Conservation (phyloP, 2,329 filamentous ascomycete species). For the Camptophora hylomeconis region DNA sequence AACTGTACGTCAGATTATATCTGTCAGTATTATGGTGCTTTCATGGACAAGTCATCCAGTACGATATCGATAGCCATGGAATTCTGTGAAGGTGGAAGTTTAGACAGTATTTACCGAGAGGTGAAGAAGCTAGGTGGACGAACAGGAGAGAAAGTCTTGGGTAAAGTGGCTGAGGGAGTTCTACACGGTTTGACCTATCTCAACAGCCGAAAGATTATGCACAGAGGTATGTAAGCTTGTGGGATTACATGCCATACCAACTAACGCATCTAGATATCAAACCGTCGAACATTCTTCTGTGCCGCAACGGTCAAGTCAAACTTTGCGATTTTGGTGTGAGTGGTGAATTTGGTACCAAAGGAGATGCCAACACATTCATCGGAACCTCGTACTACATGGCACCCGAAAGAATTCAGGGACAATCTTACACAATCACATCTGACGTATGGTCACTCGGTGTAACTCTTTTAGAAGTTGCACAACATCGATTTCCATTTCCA, state of each 20-base stretch:
- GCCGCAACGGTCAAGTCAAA: constrained; percentile 85
- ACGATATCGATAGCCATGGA: constrained; percentile 99
- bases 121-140: constrained; percentile 89
- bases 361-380: constrained; percentile 97
- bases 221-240: constrained; percentile 43
- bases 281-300: constrained; percentile 90
- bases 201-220: constrained; percentile 91
- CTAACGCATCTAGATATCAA: constrained; percentile 60
- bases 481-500: constrained; percentile 96
- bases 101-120: constrained; percentile 95
- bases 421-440: constrained; percentile 95
- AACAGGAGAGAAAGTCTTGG: constrained; percentile 92
- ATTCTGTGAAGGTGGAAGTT: constrained; percentile 89
- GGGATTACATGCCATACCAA: background rate
- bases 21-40: constrained; percentile 93
- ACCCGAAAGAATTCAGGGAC: constrained; percentile 90
- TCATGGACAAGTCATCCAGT: constrained; percentile 87
- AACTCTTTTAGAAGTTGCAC: constrained; percentile 95
- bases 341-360: constrained; percentile 95
- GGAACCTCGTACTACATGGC: constrained; percentile 99
- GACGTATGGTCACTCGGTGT: constrained; percentile 98
- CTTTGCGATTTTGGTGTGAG: constrained; percentile 97
- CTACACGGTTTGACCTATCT: constrained; percentile 89
- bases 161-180: constrained; percentile 92
- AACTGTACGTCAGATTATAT: constrained; percentile 93